phyloP scores from a whole-genome alignment of 768 basidiomycete species.

The Rhodotorula paludigena region DNA sequence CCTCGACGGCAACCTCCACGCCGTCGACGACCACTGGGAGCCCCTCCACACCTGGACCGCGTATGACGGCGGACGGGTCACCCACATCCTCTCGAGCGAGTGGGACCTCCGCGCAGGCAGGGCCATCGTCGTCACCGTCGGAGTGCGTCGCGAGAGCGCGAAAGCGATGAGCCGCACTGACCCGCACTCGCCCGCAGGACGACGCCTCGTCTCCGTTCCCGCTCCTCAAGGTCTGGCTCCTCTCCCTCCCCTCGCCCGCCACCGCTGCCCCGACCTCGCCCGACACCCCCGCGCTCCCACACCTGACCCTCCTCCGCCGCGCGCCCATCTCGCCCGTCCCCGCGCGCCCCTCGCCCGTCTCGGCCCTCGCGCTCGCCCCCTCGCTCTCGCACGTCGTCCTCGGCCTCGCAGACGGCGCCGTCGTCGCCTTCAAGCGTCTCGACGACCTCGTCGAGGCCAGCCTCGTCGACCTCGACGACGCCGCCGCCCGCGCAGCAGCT shows the following conservation, averaged over 20 bases:
- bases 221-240: conserved; percentile 74
- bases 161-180: not conserved
- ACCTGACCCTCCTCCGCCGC: conserved; percentile 58
- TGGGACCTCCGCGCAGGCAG: conserved; percentile 45
- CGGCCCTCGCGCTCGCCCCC: conserved; percentile 71
- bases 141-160: conserved; percentile 54
- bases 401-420: conserved; percentile 90
- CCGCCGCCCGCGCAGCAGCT: conserved; percentile 9
- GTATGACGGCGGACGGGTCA: conserved; percentile 22
- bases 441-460: conserved; percentile 75
- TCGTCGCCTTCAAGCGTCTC: conserved; percentile 81
- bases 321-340: conserved; percentile 53
- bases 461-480: conserved; percentile 47
- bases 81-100: not conserved
- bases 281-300: conserved; percentile 60
- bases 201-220: conserved; percentile 56
- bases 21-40: conserved; percentile 14
- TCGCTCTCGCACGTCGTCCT: conserved; percentile 78
- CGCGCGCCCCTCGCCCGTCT: conserved; percentile 54
- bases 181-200: conserved; percentile 55
- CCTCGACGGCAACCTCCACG: conserved; percentile 25
- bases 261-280: conserved; percentile 59
- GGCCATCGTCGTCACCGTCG: conserved; percentile 79
- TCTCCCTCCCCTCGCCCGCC: conserved; percentile 52
- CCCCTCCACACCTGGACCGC: conserved; percentile 15